Evolutionary conservation across 1,139 yeast species (phyloP), one percentile per base, ranked within the genome.

Genomic region (Yamadazyma triangularis): DNA sequence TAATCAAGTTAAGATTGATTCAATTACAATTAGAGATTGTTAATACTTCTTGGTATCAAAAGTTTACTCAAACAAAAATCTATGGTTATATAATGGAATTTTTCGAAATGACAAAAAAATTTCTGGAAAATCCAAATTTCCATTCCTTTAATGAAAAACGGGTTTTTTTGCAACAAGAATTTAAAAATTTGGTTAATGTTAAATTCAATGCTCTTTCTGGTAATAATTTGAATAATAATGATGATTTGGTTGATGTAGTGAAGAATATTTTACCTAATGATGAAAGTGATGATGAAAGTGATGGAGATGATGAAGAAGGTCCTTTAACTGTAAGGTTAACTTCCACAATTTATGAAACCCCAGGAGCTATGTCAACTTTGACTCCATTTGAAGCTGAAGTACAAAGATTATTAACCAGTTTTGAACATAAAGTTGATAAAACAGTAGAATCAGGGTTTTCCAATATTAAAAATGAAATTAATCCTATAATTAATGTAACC

Each of bases 391-490:
- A 44, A 24, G 38, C 39, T 24, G 33, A 38, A 25, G 33, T 41
- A 13, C 35, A 37, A 24, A 36, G 32, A 24, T 38, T 65, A 31
- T 54, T 59, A 40, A 43, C 35, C 4, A 45, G 48, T 34, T 58
- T 67, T 72, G 58, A 58, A 28, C 25, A 30, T 3, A 62, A 61
- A 39, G 61, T 74, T 21, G 51, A 60, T 32, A 62, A 55, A 26
- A 64, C 77, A 6, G 54, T 70, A 26, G 50, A 57, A 22, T 58
- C 70, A 36, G 79, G 79, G 0, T 38, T 55, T 13, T 45, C 43
- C 8, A 73, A 65, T 38, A 64, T 74, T 30, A 54, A 58, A 22
- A 35, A 40, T 5, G 73, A 71, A 31, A 60, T 72, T 44, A 44
- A 53, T 13, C 64, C 66, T 0, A 43, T 61, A 13, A 58, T 73